Evolutionary conservation across 306 rosid genomes (phyloP).

Genomic region (Albizia julibrissin): DNA sequence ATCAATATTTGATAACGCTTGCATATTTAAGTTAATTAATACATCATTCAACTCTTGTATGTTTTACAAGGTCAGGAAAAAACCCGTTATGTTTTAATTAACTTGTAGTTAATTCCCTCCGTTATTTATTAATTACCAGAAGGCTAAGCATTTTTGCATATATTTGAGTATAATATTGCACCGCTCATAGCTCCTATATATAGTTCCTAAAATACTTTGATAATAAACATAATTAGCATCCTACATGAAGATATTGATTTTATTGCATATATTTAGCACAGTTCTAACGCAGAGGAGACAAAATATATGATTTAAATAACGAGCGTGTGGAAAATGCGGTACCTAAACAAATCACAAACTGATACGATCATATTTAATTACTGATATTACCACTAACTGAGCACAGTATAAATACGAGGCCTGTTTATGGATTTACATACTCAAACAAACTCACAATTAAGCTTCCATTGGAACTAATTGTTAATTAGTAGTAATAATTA

Average conservation of each 20-base stretch:
- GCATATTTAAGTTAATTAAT: neutral
- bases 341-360: neutral
- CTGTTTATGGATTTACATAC: neutral
- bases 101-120: neutral
- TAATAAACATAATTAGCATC: neutral
- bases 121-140: neutral
- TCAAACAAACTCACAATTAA: neutral
- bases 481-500: neutral
- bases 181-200: neutral
- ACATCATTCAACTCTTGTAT: too few relatives aligned
- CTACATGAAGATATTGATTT: neutral
- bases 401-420: neutral
- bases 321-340: neutral
- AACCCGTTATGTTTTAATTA: neutral
- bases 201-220: neutral
- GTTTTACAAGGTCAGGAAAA: neutral
- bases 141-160: too few relatives aligned
- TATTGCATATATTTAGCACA: neutral
- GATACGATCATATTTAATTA: neutral
- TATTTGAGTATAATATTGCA: neutral
- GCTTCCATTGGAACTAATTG: neutral
- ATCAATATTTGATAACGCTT: neutral
- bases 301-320: neutral
- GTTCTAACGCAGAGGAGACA: neutral
- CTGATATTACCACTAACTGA: neutral